Evolutionary conservation across 768 basidiomycete species (phyloP), one percentile per base, ranked within the genome.

Genomic region (Leccinum fibrillosum): DNA sequence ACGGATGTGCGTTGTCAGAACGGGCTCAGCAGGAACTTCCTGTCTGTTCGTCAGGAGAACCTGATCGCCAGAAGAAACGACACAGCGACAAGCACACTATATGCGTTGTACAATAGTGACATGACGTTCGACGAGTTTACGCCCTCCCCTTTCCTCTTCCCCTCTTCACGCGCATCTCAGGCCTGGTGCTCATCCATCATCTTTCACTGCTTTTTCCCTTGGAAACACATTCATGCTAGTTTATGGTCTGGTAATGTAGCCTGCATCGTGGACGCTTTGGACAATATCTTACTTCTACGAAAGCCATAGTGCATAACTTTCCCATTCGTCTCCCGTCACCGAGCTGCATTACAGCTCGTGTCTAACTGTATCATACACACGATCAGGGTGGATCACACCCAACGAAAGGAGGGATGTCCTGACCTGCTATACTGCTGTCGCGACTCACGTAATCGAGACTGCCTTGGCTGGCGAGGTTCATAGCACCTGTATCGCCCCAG

Each of bases 401-500:
- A 19, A 44, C 42, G 19, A 44, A 19, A 44, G 42, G 19, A 44
- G 19, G 19, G 5, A 11, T 44, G 19, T 8, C 11, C 42, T 44
- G 42, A 44, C 42, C 42, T 44, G 42, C 42, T 10, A 19, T 8
- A 42, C 4, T n/a, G 39, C 39, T 42, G 6, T 44, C 42, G 34
- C 61, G 10, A 30, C 57, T 55, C 54, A 66, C 66, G 49, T 61
- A 25, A 34, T 26, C 17, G 34, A 85, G 67, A 65, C 74, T 64
- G n/a, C 85, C 84, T 23, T 69, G 74, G 39, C 81, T 76, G 5
- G 85, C 86, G 13, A 87, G 76, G 69, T 84, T 85, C 10, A 83
- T 79, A 5, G 85, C 81, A 11, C 84, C 86, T 7, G 85, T 82
- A 69, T 88, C 86, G 11, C 83, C 84, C 86, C 86, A 88, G 2